phyloP scores from a whole-genome alignment of 352 stramenopile species.

The Detonula confervacea region DNA sequence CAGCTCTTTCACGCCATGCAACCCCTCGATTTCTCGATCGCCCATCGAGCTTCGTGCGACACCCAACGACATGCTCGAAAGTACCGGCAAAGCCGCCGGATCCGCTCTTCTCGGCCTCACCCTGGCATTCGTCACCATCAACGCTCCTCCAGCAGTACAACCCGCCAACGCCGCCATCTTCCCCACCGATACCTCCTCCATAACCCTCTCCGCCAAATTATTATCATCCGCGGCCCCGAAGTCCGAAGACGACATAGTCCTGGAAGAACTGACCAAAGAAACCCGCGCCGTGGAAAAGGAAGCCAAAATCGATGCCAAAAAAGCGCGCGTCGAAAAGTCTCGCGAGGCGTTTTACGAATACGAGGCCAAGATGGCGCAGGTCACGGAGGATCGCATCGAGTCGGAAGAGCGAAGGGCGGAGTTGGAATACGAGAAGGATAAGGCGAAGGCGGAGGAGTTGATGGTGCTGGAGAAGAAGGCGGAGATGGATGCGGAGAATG shows the following conservation, averaged over 20 bases:
- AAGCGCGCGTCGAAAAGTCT: constrained; percentile 34
- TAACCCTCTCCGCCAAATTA: constrained; percentile 1
- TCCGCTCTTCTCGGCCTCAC: constrained; percentile 24
- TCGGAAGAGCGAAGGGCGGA: constrained; percentile 31
- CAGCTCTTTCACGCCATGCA: neutral
- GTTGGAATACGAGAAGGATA: constrained; percentile 44
- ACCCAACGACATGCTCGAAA: constrained; percentile 2
- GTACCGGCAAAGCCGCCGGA: constrained; percentile 18
- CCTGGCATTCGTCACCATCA: constrained; percentile 18
- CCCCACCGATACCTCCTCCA: too few relatives aligned
- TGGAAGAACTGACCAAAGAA: constrained; percentile 46
- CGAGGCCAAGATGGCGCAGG: constrained; percentile 42
- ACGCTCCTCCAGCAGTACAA: neutral
- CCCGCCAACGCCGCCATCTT: constrained; percentile 15
- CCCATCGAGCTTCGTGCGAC: neutral
- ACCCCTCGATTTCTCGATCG: neutral
- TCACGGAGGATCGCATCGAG: constrained; percentile 45
- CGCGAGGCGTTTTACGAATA: constrained; percentile 53
- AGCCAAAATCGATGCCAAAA: constrained; percentile 30
- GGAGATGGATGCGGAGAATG: constrained; percentile 30
- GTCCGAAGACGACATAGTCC: constrained; percentile 3
- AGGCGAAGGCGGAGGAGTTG: constrained; percentile 28
- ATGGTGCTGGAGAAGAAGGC: constrained; percentile 27
- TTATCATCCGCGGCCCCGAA: neutral
- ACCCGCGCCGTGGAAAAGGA: constrained; percentile 40